A percentile compares a stretch with the other conserved stretches of the same genome.
phyloP scores from a whole-genome alignment of 2,329 filamentous ascomycete species.

The Didymella lethalis region DNA sequence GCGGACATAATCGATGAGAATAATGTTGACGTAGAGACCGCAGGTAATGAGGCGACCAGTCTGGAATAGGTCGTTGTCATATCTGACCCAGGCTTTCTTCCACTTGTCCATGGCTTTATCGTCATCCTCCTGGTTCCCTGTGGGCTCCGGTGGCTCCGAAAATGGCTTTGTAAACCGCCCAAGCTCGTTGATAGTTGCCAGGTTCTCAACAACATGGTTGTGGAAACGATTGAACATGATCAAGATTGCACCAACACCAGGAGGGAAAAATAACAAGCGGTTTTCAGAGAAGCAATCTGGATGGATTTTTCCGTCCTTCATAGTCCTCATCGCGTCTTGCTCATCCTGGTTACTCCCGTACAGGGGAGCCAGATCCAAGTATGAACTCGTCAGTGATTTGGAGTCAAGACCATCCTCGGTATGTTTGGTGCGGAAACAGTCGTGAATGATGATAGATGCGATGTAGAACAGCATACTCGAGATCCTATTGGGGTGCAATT shows the following conservation, averaged over 20 bases:
- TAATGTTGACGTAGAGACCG: constrained; percentile 63
- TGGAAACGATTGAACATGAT: constrained; percentile 80
- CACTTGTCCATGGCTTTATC: constrained; percentile 31
- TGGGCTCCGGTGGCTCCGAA: constrained; percentile 28
- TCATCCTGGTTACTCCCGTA: constrained; percentile 75
- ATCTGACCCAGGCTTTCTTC: constrained; percentile 48
- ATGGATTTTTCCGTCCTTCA: constrained; percentile 72
- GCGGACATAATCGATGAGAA: constrained; percentile 62
- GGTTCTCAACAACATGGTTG: constrained; percentile 81
- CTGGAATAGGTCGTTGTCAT: constrained; percentile 60
- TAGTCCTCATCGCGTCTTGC: constrained; percentile 70
- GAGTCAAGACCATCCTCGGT: constrained; percentile 61
- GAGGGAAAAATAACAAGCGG: constrained; percentile 70
- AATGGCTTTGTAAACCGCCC: constrained; percentile 76
- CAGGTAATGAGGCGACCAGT: constrained; percentile 61
- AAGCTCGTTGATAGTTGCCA: constrained; percentile 86
- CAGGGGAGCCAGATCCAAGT: constrained; percentile 75
- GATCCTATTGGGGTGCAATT: constrained; percentile 74
- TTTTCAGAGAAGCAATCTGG: constrained; percentile 74
- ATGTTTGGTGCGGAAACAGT: constrained; percentile 71
- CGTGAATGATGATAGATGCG: constrained; percentile 70
- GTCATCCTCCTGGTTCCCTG: constrained; percentile 54
- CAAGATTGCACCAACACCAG: constrained; percentile 71
- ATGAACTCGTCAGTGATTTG: constrained; percentile 74
- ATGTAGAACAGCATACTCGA: constrained; percentile 79